A percentile compares a stretch with the other conserved stretches of the same genome.
Conservation (phyloP, 169 alveolate genomes). For the Plasmodium ovale region DNA sequence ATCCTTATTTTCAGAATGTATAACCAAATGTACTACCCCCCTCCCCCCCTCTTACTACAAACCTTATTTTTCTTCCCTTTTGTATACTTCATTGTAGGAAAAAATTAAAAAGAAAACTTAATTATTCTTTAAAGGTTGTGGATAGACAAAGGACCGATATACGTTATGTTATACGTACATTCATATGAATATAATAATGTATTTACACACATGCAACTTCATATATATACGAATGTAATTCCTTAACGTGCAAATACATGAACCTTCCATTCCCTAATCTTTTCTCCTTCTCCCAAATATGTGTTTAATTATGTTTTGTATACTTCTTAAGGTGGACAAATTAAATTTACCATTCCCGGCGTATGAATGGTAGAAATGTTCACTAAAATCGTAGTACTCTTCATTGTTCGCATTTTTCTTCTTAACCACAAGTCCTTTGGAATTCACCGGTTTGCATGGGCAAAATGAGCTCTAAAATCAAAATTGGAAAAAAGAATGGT, state of each 20-base stretch:
- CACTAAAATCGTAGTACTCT: conserved; percentile 49
- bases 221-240: not conserved
- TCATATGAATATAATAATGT: not conserved
- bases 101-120: too few species aligned
- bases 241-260: too few species aligned
- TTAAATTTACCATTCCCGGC: conserved; percentile 62
- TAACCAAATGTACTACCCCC: too few species aligned
- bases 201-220: not conserved
- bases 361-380: conserved; percentile 67
- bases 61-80: too few species aligned
- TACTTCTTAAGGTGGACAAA: conserved; percentile 21
- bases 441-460: conserved; percentile 55
- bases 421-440: conserved; percentile 21
- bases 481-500: not conserved
- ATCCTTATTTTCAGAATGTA: too few species aligned
- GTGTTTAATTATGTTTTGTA: conserved; percentile 14
- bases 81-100: too few species aligned
- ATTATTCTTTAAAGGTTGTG: too few species aligned
- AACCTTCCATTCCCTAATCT: too few species aligned
- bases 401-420: conserved; percentile 17
- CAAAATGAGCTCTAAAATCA: conserved; percentile 33
- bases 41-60: too few species aligned
- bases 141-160: not conserved
- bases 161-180: too few species aligned
- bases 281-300: conserved; percentile 10